Evolutionary conservation across 768 basidiomycete species (phyloP).

Genomic region (Macrolepiota dolichaula): DNA sequence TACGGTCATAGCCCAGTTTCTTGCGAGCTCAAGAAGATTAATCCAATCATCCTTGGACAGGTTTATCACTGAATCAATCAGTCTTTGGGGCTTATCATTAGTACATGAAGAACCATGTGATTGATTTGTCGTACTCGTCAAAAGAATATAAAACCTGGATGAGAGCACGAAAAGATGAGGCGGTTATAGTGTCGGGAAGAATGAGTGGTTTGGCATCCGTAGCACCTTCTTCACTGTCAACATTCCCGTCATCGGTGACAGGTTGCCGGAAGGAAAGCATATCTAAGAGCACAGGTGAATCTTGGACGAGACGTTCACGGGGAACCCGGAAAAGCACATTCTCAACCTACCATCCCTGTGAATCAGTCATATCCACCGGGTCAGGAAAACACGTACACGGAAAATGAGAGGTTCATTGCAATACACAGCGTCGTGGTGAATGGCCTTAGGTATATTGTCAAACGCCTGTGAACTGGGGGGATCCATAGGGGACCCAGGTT

Average conservation of each 20-base stretch:
- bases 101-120: neutral
- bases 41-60: slow-evolving; percentile 29
- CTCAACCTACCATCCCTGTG: too few species aligned
- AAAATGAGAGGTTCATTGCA: too few species aligned
- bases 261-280: too few species aligned
- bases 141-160: slow-evolving; percentile 8
- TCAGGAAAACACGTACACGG: too few species aligned
- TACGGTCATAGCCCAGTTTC: slow-evolving; percentile 31
- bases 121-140: neutral
- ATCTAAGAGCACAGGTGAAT: too few species aligned
- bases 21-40: slow-evolving; percentile 34
- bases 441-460: too few species aligned
- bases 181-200: neutral
- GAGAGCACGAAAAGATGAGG: slow-evolving; percentile 10
- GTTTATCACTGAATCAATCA: neutral
- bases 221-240: neutral
- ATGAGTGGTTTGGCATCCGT: neutral
- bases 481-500: too few species aligned
- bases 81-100: neutral
- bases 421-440: too few species aligned
- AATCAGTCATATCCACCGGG: too few species aligned
- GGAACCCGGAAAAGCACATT: too few species aligned
- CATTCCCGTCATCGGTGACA: neutral
- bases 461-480: too few species aligned
- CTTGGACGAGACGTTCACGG: too few species aligned